These are phyloP conservation scores for Colletotrichum caudatum DNA, from an alignment of 2,329 filamentous ascomycete genomes.

Conservation along the genomic window DNA sequence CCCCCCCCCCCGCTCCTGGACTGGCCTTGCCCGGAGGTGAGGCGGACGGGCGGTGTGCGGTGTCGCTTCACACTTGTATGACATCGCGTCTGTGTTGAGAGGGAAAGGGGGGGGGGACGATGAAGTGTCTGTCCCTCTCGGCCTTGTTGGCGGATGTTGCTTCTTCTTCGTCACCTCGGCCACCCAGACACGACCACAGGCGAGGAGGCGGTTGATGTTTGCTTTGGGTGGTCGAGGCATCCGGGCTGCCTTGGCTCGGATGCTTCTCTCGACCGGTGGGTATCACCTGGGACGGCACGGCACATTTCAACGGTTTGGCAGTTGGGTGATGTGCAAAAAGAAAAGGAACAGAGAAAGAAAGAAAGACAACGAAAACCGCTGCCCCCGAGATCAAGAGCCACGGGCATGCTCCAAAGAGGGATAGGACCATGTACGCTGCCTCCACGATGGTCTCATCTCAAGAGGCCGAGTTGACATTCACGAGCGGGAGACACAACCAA, in stretches of 20 bases:
- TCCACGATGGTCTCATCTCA: conserved; percentile 2
- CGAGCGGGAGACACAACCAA: neutral
- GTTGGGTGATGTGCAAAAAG: neutral
- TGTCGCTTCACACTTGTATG: neutral
- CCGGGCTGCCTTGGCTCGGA: neutral
- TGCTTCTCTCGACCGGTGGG: neutral
- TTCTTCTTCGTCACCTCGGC: neutral
- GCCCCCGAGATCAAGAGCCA: neutral
- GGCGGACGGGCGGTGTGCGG: neutral
- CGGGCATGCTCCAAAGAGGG: no score
- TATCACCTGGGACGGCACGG: neutral
- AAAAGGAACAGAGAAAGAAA: no score
- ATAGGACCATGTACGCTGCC: neutral
- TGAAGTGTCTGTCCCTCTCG: neutral
- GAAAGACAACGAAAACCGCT: no score
- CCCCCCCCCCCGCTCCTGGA: neutral
- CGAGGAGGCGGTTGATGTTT: neutral
- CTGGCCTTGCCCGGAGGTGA: neutral
- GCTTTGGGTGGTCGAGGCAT: neutral
- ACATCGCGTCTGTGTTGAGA: neutral
- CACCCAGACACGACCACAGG: neutral
- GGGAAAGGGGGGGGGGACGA: neutral
- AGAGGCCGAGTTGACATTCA: neutral
- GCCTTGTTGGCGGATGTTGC: neutral
- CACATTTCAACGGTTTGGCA: neutral